A percentile compares a stretch with the other conserved stretches of the same genome.
These are phyloP conservation scores for Venturia pyrina DNA, from an alignment of 2,329 filamentous ascomycete genomes.

Conservation along the genomic window DNA sequence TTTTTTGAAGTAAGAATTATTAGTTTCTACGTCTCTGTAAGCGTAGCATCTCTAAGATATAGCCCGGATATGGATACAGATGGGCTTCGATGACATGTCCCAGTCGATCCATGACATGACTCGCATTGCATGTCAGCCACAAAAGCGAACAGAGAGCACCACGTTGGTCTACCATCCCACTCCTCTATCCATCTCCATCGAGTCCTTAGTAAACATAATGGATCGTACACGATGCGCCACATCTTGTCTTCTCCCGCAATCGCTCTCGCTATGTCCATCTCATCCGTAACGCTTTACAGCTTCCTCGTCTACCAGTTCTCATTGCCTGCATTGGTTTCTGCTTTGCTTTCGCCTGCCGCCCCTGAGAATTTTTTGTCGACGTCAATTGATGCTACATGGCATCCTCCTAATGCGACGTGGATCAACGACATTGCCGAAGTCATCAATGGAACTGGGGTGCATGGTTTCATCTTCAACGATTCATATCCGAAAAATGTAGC, in stretches of 20 bases:
- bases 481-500: conserved; percentile 45
- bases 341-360: neutral
- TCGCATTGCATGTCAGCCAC: neutral
- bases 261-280: neutral
- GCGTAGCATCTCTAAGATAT: too few species aligned
- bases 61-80: too few species aligned
- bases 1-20: too few species aligned
- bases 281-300: conserved; percentile 2
- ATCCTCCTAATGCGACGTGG: conserved; percentile 27
- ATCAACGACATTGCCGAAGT: conserved; percentile 54
- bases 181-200: neutral
- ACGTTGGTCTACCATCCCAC: neutral
- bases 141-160: neutral
- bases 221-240: neutral
- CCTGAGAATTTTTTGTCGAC: too few species aligned
- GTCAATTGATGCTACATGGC: conserved; percentile 18
- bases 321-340: neutral
- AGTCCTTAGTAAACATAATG: neutral
- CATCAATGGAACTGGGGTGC: conserved; percentile 50
- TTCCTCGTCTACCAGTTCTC: conserved; percentile 2
- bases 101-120: neutral
- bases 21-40: too few species aligned
- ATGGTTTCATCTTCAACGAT: conserved; percentile 65
- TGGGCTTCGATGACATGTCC: neutral
- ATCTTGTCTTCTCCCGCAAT: neutral